Evolutionary conservation across 116 monocot species (phyloP).

Genomic region (Phalaenopsis hybrid): DNA sequence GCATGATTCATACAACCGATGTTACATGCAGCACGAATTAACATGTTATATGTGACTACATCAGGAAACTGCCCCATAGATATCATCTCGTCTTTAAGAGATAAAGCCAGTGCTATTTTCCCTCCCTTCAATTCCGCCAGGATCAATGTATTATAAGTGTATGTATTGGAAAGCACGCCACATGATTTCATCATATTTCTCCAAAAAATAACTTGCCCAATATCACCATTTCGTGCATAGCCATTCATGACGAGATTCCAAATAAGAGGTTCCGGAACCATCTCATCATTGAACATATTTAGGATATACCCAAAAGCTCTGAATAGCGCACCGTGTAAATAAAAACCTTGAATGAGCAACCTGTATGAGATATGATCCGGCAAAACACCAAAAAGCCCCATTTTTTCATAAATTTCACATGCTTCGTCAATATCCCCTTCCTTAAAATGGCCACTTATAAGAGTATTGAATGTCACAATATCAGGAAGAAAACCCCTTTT

Average conservation of each 20-base stretch:
- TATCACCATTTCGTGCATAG: conserved; percentile 47
- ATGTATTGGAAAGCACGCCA: conserved; percentile 53
- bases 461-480: conserved; percentile 62
- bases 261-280: conserved; percentile 36
- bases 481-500: conserved; percentile 68
- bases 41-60: conserved; percentile 69
- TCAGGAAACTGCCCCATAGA: conserved; percentile 46
- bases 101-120: conserved; percentile 29
- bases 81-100: conserved; percentile 50
- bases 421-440: conserved; percentile 46
- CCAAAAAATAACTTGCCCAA: conserved; percentile 23
- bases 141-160: conserved; percentile 63
- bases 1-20: conserved; percentile 22
- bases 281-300: conserved; percentile 31
- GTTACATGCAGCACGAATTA: conserved; percentile 47
- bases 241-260: conserved; percentile 66
- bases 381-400: conserved; percentile 31
- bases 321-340: conserved; percentile 23
- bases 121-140: conserved; percentile 47
- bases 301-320: conserved; percentile 29
- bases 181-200: conserved; percentile 41
- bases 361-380: conserved; percentile 51
- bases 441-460: conserved; percentile 42
- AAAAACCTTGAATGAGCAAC: conserved; percentile 50
- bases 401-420: conserved; percentile 32